phyloP scores from a whole-genome alignment of 495 filamentous ascomycete genomes.

The Glarea lozoyensis region DNA sequence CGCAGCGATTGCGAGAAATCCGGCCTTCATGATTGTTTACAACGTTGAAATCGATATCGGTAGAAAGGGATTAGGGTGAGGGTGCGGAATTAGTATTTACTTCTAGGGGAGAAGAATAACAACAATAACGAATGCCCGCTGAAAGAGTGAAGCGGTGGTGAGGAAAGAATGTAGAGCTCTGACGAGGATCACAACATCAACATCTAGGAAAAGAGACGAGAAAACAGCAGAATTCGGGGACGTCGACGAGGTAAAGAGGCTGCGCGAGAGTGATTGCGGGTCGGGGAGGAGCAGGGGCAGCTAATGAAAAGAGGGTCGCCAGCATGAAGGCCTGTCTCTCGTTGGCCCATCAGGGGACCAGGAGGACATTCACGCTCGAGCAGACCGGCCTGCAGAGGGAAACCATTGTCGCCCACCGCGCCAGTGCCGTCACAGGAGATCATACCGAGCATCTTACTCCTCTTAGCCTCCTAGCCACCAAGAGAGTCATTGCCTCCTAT shows the following conservation, averaged over 20 bases:
- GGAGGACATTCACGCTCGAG: too few relatives aligned
- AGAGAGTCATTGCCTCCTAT: too few relatives aligned
- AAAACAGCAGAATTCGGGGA: constrained; percentile 27
- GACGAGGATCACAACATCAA: constrained; percentile 35
- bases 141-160: constrained; percentile 93
- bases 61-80: constrained; percentile 4
- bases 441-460: too few relatives aligned
- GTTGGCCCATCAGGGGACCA: too few relatives aligned
- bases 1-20: constrained; percentile 32
- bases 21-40: constrained; percentile 21
- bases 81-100: not conserved
- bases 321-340: too few relatives aligned
- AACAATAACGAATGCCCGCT: constrained; percentile 75
- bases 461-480: too few relatives aligned
- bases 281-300: too few relatives aligned
- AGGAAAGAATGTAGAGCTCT: constrained; percentile 38
- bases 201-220: constrained; percentile 32
- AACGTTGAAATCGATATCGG: constrained; percentile 1
- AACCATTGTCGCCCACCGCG: too few relatives aligned
- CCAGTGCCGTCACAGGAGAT: too few relatives aligned
- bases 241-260: constrained; percentile 9
- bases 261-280: too few relatives aligned
- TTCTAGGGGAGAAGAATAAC: not conserved
- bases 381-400: too few relatives aligned
- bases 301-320: too few relatives aligned